Evolutionary conservation across 2,329 filamentous ascomycete genomes (phyloP), one percentile per base, ranked within the genome.

Genomic region (Elsinoe perseae): DNA sequence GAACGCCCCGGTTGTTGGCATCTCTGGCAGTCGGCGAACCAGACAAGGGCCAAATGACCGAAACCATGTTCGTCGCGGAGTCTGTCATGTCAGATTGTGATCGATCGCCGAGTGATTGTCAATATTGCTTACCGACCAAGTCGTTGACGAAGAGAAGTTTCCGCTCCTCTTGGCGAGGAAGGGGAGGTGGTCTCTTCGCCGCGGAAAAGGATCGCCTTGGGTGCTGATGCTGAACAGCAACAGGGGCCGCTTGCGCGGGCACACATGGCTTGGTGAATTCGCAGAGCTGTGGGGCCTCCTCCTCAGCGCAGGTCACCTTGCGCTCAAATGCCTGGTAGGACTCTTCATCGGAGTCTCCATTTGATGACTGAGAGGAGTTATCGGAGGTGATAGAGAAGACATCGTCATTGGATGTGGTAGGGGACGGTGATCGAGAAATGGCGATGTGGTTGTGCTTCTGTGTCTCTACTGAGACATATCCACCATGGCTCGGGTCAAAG

Each of bases 121-220:
- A 55, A 56, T 42, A 56, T 60, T 67, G 72, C 92, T 89, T 89
- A 96, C 92, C 92, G 77, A 96, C 91, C 72, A 96, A 88, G 72
- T 85, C 93, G 73, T 96, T 91, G 73, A 97, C 92, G 69, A 97
- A 96, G 73, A 87, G 91, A 69, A 89, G 82, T 78, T 95, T 95
- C 69, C 91, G 87, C 74, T 96, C 90, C 67, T 84, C 83, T 76
- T 96, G 91, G 66, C 91, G 86, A 61, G 91, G 79, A 62, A 96
- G 80, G 58, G 85, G 75, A 50, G 92, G 89, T 64, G 87, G 86
- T 64, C 80, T 80, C 62, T 81, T 72, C 64, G 80, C 77, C 58
- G 77, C 72, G 57, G 77, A 72, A 59, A 80, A 80, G 61, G 74
- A 75, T 69, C 80, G 77, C 65, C 80, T 77, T 63, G 80, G 80